Evolutionary conservation across 2,329 filamentous ascomycete genomes (phyloP).

Genomic region (Epichloe festucae): DNA sequence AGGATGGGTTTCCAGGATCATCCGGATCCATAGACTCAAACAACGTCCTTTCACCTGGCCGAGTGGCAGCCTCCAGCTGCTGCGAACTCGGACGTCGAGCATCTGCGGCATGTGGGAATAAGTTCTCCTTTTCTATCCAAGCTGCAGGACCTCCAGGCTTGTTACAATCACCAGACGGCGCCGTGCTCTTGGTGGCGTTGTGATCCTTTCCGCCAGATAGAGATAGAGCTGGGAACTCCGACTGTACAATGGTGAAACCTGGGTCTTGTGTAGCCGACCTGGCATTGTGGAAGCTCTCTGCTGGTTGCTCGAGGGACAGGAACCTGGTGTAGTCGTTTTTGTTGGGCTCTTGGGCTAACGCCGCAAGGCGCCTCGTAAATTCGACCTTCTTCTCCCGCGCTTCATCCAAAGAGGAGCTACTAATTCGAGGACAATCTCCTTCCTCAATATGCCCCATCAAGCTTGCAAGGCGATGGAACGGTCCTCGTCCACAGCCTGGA

Average conservation of each 20-base stretch:
- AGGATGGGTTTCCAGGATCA: slow-evolving; percentile 35
- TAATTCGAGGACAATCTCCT: slow-evolving; percentile 25
- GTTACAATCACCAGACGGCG: not conserved
- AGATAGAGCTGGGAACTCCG: not conserved
- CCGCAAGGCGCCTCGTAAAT: slow-evolving; percentile 20
- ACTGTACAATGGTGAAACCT: not conserved
- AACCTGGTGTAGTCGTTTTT: slow-evolving; percentile 16
- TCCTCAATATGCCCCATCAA: slow-evolving; percentile 35
- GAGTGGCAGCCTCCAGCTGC: slow-evolving; percentile 9
- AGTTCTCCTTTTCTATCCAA: not conserved
- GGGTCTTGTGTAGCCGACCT: not conserved
- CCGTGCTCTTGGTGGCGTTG: not conserved
- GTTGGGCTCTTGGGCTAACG: slow-evolving; percentile 14
- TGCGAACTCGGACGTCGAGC: slow-evolving; percentile 9
- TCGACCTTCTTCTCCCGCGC: slow-evolving; percentile 23
- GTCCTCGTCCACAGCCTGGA: slow-evolving; percentile 28
- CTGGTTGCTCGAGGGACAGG: slow-evolving; percentile 7
- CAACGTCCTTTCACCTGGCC: slow-evolving; percentile 6
- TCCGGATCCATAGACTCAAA: slow-evolving; percentile 14
- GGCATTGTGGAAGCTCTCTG: not conserved
- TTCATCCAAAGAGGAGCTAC: slow-evolving; percentile 17
- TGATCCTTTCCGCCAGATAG: not conserved
- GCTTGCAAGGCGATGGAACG: slow-evolving; percentile 22
- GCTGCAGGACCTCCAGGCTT: not conserved
- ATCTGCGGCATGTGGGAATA: slow-evolving; percentile 6